Base-by-base conservation (phyloP, 2,329 filamentous ascomycete genomes). In the Incumbomyces lentus region DNA sequence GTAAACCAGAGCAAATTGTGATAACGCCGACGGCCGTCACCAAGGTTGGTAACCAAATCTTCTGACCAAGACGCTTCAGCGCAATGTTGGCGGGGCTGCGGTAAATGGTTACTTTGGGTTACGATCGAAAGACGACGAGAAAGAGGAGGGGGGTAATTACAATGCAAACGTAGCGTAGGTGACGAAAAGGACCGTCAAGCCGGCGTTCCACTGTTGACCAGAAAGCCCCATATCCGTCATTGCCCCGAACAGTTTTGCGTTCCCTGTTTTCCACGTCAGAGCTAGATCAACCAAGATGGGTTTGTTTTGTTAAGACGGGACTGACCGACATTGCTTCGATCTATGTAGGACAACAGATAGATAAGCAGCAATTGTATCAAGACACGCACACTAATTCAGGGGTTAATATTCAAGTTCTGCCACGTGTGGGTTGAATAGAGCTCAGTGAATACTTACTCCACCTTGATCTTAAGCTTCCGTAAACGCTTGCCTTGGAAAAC, bases 41-140 rank as follows among this genome's bases (percentile, higher is more conserved):
- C 8, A 59, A 51, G 10, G 48, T 52, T 3, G 60, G 59, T 22
- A 64, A 42, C 55, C 49, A 47, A 6, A 43, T 14, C 22, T 13
- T 33, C n/a, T 19, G 45, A 18, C 38, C 12, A 12, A 35, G 8
- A n/a, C 26, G 39, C 56, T 81, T 81, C 43, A 82, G 63, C 8
- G 82, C 66, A 0, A 83, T 63, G 53, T 82, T 82, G 51, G 74
- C 78, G 2, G 79, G 79, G 61, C 55, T 82, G 78, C 22, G 22
- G 22, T 8, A 30, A 43, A 31, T 35, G n/a, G 37, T 16, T n/a
- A 16, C 5, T 22, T 18, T 16, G n/a, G n/a, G 13, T 3, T 17
- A 17, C 3, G n/a, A 17, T 40, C 18, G 17, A 6, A 40, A 22
- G 18, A 16, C 5, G 37, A 22, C 18, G 26, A 22, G 10, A 11